A percentile compares a stretch with the other conserved stretches of the same genome.
Evolutionary conservation across 2,329 filamentous ascomycete genomes (phyloP).

Genomic region (Dendrostoma leiphaemia): DNA sequence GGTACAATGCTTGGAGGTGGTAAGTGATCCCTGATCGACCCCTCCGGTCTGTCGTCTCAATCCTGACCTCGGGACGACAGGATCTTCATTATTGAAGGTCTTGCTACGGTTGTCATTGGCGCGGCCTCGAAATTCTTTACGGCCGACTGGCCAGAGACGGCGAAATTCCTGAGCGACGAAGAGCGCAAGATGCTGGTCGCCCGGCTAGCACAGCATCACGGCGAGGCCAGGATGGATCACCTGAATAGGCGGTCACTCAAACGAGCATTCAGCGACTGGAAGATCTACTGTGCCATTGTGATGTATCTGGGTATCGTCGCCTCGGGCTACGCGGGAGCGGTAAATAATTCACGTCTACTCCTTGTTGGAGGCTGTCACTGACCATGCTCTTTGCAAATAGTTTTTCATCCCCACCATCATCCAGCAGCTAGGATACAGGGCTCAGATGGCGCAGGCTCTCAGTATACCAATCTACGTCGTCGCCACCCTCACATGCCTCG

Average conservation of each 20-base stretch:
- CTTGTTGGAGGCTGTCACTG: too few species aligned
- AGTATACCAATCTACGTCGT: slow-evolving; percentile 37
- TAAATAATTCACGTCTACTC: slow-evolving; percentile 9
- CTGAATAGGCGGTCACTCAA: slow-evolving; percentile 45
- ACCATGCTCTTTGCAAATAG: not conserved
- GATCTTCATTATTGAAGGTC: slow-evolving; percentile 49
- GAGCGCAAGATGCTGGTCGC: slow-evolving; percentile 41
- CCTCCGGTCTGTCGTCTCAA: not conserved
- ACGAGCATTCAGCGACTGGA: slow-evolving; percentile 46
- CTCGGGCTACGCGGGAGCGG: slow-evolving; percentile 40
- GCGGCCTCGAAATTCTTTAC: slow-evolving; percentile 41
- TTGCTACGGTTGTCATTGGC: slow-evolving; percentile 42
- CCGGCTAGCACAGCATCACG: slow-evolving; percentile 40
- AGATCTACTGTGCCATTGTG: slow-evolving; percentile 39
- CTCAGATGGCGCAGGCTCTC: slow-evolving; percentile 32
- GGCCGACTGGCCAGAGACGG: slow-evolving; percentile 31
- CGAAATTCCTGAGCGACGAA: slow-evolving; percentile 43
- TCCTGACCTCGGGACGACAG: slow-evolving; percentile 24
- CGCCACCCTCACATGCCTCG: slow-evolving; percentile 29
- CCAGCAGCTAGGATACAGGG: slow-evolving; percentile 32
- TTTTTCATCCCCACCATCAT: slow-evolving; percentile 40
- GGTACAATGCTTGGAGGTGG: slow-evolving; percentile 42
- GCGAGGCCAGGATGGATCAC: slow-evolving; percentile 49
- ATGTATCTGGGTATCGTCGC: slow-evolving; percentile 39
- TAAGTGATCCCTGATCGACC: not conserved